Percentiles rank a stretch among this genome's conserved stretches.
These are phyloP conservation scores for Acrocalymma vagum DNA, from an alignment of 2,329 filamentous ascomycete genomes.

Conservation along the genomic window DNA sequence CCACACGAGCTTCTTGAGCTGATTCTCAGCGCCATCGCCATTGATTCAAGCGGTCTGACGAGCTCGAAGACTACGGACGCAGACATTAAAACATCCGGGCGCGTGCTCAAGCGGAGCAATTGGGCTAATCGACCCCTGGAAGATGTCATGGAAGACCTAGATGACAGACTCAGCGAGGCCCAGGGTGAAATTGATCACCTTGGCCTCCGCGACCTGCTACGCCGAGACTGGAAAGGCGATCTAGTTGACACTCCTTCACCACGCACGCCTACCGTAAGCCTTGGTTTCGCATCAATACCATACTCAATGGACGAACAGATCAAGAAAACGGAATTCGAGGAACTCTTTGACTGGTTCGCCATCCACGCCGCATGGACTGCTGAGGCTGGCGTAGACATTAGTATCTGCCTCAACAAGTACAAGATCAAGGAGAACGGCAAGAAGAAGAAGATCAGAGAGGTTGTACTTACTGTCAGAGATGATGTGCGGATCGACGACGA, in stretches of 20 bases:
- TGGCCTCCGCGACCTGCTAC: slow-evolving; percentile 54
- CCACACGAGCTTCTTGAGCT: slow-evolving; percentile 60
- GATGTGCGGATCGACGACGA: slow-evolving; percentile 55
- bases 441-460: slow-evolving; percentile 58
- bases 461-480: slow-evolving; percentile 54
- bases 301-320: slow-evolving; percentile 58
- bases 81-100: slow-evolving; percentile 49
- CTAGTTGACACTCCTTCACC: slow-evolving; percentile 57
- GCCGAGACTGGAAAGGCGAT: slow-evolving; percentile 59
- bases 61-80: slow-evolving; percentile 46
- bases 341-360: slow-evolving; percentile 60
- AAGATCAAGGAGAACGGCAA: slow-evolving; percentile 51
- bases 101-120: slow-evolving; percentile 53
- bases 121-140: slow-evolving; percentile 51
- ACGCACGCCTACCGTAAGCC: slow-evolving; percentile 55
- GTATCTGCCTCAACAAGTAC: slow-evolving; percentile 57
- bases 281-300: slow-evolving; percentile 57
- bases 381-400: slow-evolving; percentile 54
- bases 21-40: slow-evolving; percentile 56
- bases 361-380: slow-evolving; percentile 60
- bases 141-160: slow-evolving; percentile 53
- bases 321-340: slow-evolving; percentile 55
- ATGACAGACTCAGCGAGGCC: slow-evolving; percentile 49
- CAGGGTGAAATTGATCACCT: slow-evolving; percentile 55
- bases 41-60: slow-evolving; percentile 54